Conservation (phyloP, 345 rosid species). For the Combretum micranthum region DNA sequence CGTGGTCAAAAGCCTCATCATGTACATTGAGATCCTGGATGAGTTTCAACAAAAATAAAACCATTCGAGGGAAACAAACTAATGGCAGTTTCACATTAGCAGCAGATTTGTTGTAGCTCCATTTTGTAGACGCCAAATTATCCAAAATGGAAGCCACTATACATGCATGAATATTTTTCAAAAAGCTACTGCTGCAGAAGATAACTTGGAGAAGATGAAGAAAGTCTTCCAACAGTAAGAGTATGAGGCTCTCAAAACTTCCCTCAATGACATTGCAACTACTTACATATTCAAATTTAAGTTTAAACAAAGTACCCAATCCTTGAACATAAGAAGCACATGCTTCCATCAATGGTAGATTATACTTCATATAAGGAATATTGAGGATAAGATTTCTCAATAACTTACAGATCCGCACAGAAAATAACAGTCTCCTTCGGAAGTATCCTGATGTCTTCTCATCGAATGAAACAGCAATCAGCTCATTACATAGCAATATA, state of each 20-base stretch:
- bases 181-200: constrained; percentile 50
- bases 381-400: constrained; percentile 58
- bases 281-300: constrained; percentile 52
- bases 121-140: constrained; percentile 57
- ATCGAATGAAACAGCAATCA: constrained; percentile 53
- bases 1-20: constrained; percentile 39
- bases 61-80: constrained; percentile 72
- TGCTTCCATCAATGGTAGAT: constrained; percentile 51
- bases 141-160: constrained; percentile 61
- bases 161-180: constrained; percentile 64
- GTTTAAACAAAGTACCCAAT: constrained; percentile 50
- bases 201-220: constrained; percentile 64
- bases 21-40: constrained; percentile 67
- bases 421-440: constrained; percentile 46
- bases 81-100: constrained; percentile 52
- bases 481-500: constrained; percentile 48
- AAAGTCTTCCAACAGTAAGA: constrained; percentile 72
- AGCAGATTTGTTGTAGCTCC: constrained; percentile 59
- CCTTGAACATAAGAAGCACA: constrained; percentile 60
- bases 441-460: constrained; percentile 49
- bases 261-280: constrained; percentile 51
- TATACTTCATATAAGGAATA: constrained; percentile 53
- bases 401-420: constrained; percentile 73
- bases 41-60: constrained; percentile 51
- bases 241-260: constrained; percentile 60